phyloP scores from a whole-genome alignment of 2,329 filamentous ascomycete genomes.

The Pezicula carpinea region DNA sequence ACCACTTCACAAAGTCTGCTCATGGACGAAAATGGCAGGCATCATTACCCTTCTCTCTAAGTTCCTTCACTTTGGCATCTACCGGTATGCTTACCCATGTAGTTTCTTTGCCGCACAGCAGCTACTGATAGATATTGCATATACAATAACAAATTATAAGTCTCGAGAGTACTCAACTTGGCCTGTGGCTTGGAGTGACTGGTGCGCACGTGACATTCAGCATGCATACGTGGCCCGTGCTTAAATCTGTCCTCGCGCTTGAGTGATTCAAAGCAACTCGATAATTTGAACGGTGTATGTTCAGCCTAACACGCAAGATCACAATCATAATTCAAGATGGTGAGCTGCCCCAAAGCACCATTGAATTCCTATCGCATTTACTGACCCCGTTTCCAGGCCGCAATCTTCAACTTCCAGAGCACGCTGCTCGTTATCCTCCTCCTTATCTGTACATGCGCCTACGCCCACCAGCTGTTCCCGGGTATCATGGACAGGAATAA shows the following conservation, averaged over 20 bases:
- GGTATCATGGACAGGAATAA: slow-evolving; percentile 90
- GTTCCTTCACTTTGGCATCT: too few species aligned
- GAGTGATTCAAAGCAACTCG: neutral
- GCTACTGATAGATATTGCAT: too few species aligned
- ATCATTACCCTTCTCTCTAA: too few species aligned
- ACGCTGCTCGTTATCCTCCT: slow-evolving; percentile 91
- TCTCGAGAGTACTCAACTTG: too few species aligned
- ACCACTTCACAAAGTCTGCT: too few species aligned
- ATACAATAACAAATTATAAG: too few species aligned
- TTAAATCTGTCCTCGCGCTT: neutral
- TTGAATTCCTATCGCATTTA: neutral
- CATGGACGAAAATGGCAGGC: too few species aligned
- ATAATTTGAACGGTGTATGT: neutral
- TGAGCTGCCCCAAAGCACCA: neutral
- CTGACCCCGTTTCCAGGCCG: slow-evolving; percentile 56
- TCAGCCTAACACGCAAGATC: neutral
- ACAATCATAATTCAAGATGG: slow-evolving; percentile 11
- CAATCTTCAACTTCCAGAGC: slow-evolving; percentile 98
- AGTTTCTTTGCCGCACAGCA: too few species aligned
- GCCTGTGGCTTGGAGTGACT: too few species aligned
- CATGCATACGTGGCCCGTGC: too few species aligned
- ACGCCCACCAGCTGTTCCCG: slow-evolving; percentile 86
- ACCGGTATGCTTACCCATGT: too few species aligned
- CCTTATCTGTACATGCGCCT: slow-evolving; percentile 92
- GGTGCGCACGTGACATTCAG: too few species aligned